Base-by-base conservation (phyloP, 2,329 filamentous ascomycete species). In the Thelonectria rubi region DNA sequence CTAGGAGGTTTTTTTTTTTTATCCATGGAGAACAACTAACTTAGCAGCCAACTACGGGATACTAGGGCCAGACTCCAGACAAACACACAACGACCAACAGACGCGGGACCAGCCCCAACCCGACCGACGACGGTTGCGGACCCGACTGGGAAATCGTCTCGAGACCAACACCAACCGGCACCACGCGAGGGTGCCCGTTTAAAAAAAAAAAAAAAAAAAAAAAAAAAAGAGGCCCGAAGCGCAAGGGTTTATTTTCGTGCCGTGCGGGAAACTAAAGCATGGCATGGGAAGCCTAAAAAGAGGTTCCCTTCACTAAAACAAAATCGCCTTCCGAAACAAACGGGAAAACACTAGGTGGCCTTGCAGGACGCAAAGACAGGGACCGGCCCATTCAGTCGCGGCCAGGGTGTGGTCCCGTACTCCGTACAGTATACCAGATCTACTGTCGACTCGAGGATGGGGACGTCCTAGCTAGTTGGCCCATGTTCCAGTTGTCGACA, bases 401-500 rank as follows among this genome's bases (percentile, higher is more conserved):
- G 51, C 58, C 58, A 51, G 58, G 46, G 26, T 24, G 26, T 30
- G 26, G 26, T 30, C 26, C 26, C n/a, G n/a, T n/a, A n/a, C n/a
- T 55, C 58, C 58, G 46, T 60, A 60, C 58, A 60, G 58, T 55
- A 60, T 55, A 46, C 21, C 18, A 60, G 58, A 60, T 60, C 58
- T 55, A 45, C 53, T 55, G 53, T 54, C 45, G 45, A 45, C 43
- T 12, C 40, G 20, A 21, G 30, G 53, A 43, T 55, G 52, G 52
- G 43, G 40, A 20, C 11, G 5, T 20, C 17, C 42, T 45, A 45
- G 42, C 42, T 45, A 45, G 42, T 43, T 45, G 42, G 18, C 18
- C 20, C 17, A 20, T 3, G 34, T 14, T 37, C 4, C 11, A 11
- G 34, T 37, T 17, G 17, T 17, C n/a, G 42, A 11, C 42, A 45